phyloP scores from a whole-genome alignment of 1,284 basidiomycete species.

The Boletus mariae region DNA sequence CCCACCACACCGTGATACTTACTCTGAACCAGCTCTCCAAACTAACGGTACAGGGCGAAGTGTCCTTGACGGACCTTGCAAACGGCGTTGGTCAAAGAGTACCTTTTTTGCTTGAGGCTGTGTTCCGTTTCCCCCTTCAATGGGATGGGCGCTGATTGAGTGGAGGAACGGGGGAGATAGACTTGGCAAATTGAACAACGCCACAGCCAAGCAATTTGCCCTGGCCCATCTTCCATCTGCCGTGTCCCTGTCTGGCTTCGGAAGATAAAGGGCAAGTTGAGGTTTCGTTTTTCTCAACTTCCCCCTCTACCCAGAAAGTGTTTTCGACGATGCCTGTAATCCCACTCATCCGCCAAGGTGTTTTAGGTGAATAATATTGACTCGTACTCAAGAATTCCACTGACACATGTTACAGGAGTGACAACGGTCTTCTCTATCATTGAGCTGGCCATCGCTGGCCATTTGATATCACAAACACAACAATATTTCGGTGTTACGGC shows the following conservation, averaged over 20 bases:
- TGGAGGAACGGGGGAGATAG: not conserved
- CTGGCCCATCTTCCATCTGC: not conserved
- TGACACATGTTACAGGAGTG: conserved; percentile 17
- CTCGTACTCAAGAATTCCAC: not conserved
- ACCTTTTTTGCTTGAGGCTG: not conserved
- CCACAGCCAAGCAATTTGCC: not conserved
- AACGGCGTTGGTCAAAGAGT: not conserved
- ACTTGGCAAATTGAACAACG: not conserved
- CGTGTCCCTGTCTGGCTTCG: not conserved
- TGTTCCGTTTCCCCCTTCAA: not conserved
- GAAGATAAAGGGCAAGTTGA: conserved; percentile 7
- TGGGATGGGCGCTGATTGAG: not conserved
- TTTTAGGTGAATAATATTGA: conserved; percentile 20
- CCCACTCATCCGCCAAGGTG: conserved; percentile 17
- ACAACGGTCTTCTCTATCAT: conserved; percentile 34
- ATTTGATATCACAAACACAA: conserved; percentile 28
- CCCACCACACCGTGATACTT: not conserved
- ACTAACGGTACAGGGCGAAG: not conserved
- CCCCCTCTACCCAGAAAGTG: not conserved
- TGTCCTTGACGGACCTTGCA: not conserved
- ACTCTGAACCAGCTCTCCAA: not conserved
- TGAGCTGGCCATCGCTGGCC: conserved; percentile 36
- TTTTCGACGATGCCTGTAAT: conserved; percentile 19
- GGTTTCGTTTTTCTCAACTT: not conserved
- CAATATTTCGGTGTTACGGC: conserved; percentile 16